phyloP scores from a whole-genome alignment of 805 yeast genomes.

The Sungouiozyma intestinalis region DNA sequence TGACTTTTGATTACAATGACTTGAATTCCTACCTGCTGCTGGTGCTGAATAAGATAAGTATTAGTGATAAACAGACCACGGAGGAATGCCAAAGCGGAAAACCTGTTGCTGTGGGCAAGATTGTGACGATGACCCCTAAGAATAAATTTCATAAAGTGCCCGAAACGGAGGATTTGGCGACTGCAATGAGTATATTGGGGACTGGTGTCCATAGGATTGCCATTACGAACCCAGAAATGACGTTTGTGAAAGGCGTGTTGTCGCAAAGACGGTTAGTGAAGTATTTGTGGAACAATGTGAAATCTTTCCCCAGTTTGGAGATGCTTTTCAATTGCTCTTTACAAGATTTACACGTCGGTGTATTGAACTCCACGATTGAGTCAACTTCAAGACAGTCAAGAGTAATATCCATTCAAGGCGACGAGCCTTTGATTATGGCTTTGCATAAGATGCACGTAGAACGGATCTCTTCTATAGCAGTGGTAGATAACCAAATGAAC shows the following conservation, averaged over 20 bases:
- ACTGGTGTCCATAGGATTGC: constrained; percentile 93
- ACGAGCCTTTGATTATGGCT: constrained; percentile 79
- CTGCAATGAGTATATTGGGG: constrained; percentile 82
- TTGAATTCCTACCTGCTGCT: constrained; percentile 75
- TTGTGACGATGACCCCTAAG: constrained; percentile 73
- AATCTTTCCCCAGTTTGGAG: constrained; percentile 76
- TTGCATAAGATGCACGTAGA: constrained; percentile 73
- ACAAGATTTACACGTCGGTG: constrained; percentile 68
- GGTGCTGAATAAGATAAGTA: constrained; percentile 61
- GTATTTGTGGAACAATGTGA: constrained; percentile 86
- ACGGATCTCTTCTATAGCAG: constrained; percentile 84
- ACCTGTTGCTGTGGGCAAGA: constrained; percentile 85
- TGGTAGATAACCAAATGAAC: constrained; percentile 66
- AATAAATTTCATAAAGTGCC: constrained; percentile 77
- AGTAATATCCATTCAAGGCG: constrained; percentile 79
- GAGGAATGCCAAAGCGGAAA: constrained; percentile 72
- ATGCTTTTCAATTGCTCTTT: constrained; percentile 57
- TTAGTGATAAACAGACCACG: constrained; percentile 26
- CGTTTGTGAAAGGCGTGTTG: constrained; percentile 66
- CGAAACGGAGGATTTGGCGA: constrained; percentile 55
- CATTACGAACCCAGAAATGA: constrained; percentile 44
- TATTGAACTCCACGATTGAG: constrained; percentile 28
- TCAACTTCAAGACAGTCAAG: constrained; percentile 35
- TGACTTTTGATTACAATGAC: constrained; percentile 87
- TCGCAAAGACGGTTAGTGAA: constrained; percentile 83